These are phyloP conservation scores for Mentha longifolia DNA, from an alignment of 257 asterid species.

Conservation along the genomic window DNA sequence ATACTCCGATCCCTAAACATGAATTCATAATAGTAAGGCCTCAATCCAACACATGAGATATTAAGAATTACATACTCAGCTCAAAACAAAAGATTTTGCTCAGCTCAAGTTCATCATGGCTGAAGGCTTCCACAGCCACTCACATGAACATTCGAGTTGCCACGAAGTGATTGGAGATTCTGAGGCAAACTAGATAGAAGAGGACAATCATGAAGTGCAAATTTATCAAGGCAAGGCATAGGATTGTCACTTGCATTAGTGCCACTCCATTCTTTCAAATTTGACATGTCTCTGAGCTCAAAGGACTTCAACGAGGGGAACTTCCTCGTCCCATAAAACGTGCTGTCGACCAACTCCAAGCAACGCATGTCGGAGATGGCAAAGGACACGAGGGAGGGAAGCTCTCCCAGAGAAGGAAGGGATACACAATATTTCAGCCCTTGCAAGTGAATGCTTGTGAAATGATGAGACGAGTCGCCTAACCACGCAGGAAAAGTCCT, in stretches of 20 bases:
- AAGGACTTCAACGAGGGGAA: conserved; percentile 2
- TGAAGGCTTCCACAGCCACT: neutral
- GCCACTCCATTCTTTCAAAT: neutral
- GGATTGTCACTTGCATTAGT: neutral
- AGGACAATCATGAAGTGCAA: neutral
- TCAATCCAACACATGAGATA: too few relatives aligned
- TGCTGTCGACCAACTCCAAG: neutral
- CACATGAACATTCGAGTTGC: neutral
- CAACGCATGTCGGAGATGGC: neutral
- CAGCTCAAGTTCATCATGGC: too few relatives aligned
- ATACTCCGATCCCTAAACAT: too few relatives aligned
- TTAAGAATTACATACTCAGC: too few relatives aligned
- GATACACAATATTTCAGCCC: neutral
- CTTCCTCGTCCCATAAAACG: conserved; percentile 3
- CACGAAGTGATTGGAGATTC: neutral
- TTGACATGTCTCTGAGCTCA: neutral
- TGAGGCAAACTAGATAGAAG: neutral
- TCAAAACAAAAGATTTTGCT: too few relatives aligned
- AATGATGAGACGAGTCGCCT: neutral
- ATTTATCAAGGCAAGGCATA: neutral
- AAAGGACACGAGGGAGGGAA: conserved; percentile 4
- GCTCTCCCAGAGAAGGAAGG: conserved; percentile 23
- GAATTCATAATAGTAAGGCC: too few relatives aligned
- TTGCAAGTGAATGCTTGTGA: conserved; percentile 16
- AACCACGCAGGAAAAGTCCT: conserved; percentile 13